Base-by-base conservation (phyloP, 2,329 filamentous ascomycete species). In the Chaetothyriales sp. region DNA sequence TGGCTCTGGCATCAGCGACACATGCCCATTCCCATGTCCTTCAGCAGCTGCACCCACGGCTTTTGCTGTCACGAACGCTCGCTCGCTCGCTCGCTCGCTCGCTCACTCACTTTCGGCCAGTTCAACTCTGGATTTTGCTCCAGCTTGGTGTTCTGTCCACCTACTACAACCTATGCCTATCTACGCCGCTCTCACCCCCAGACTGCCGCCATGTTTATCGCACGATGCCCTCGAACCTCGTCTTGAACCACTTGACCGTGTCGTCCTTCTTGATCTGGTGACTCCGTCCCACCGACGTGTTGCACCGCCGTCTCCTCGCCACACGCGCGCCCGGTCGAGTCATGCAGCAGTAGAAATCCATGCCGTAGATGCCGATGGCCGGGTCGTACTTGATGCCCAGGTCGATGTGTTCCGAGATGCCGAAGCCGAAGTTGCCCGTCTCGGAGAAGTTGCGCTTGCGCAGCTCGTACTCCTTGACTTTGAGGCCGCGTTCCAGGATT, bases 291-390 rank as follows among this genome's bases (percentile, higher is more conserved):
- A 98, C 84, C 68, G 75, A 80, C 78, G 82, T 78, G 82, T 94
- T 86, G 77, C 78, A 82, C 69, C 90, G 88, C 73, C 90, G 85
- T 70, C 92, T 89, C 80, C 89, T 90, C 73, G 87, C 85, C 71
- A 98, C 88, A 73, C 92, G 89, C 82, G 95, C 89, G 78, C 92
- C 92, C 68, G 90, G 92, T 69, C 92, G 89, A 80, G 89, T 95
- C 92, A 98, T 98, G 88, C 90, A 97, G 86, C 85, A 89, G 86
- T 95, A 98, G 79, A 98, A 98, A 79, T 98, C 92, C 92, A 98
- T 98, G 73, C 92, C 89, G 81, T 95, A 95, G 74, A 95, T 95
- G 83, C 89, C 89, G 66, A 95, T 95, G 61, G 81, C 85, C 62
- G 89, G 89, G 78, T 95, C 89, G 80, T 95, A 95, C 85, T 98